Base-by-base conservation (phyloP, 2,329 filamentous ascomycete species). In the Albophoma yamanashiensis region DNA sequence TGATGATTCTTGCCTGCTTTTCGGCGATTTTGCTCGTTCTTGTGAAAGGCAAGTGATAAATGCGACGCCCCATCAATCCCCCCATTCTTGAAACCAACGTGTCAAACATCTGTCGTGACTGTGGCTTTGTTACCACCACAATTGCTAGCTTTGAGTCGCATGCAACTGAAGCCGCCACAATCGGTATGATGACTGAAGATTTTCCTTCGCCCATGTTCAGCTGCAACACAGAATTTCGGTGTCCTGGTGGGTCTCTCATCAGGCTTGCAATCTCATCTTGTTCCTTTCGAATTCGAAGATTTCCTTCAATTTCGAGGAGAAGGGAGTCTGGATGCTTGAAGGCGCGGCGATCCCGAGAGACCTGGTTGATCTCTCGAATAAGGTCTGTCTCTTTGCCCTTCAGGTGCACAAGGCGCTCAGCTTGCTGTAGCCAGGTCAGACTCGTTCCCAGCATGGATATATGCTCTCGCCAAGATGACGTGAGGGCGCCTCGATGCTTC, bases 131-230 rank as follows among this genome's bases (percentile, higher is more conserved):
- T 0, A 88, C 83, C 2, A 89, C 67, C 0, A 88, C 77, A 3
- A 84, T 73, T 0, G 81, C 78, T 0, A 89, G 71, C 7, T 68
- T 74, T 0, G 68, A 63, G 0, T 73, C 72, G 56, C 87, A 73
- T 0, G 82, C 82, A 0, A 88, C 65, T 0, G 74, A 70, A 0
- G 80, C 72, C 0, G 81, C 82, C 0, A 86, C 79, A 47, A 88
- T 84, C 0, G 86, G 86, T 0, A 86, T 76, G 56, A 91, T 89
- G 3, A 88, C 81, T 0, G 85, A 86, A 0, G 82, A 83, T 63
- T 89, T 89, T 0, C 86, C 86, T 66, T 87, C 79, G 0, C 86
- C 86, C 86, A 89, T 89, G 64, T 87, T 87, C 9, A 89, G 69
- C 65, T 88, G 84, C 73, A 88, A 78, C 1, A 85, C 78, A 0